Conservation (phyloP, 495 filamentous ascomycete species). For the Umbilicaria muhlenbergii region DNA sequence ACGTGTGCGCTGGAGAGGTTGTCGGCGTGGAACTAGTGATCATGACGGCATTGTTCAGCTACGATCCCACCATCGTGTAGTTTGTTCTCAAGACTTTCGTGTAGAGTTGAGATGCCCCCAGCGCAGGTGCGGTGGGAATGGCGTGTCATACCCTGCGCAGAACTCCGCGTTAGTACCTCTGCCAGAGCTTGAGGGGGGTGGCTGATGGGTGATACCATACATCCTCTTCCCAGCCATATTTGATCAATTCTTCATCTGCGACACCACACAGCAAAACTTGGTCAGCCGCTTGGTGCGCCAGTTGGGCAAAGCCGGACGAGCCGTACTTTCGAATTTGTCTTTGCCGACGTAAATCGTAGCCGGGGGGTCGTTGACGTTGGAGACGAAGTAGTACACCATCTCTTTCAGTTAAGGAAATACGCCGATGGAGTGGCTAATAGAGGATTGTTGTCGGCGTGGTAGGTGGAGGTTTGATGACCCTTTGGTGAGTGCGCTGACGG, state of each 20-base stretch:
- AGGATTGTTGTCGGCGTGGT: too few species aligned
- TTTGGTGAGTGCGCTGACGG: too few species aligned
- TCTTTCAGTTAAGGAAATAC: conserved; percentile 16
- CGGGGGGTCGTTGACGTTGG: conserved; percentile 54
- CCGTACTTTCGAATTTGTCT: conserved; percentile 94
- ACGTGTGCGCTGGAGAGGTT: conserved; percentile 94
- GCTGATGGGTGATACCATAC: conserved; percentile 51
- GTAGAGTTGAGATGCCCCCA: too few species aligned
- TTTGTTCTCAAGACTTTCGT: too few species aligned
- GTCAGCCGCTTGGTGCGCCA: too few species aligned
- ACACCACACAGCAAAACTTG: conserved; percentile 14
- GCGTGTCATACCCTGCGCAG: background rate
- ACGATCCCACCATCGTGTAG: too few species aligned
- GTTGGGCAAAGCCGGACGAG: conserved; percentile 9
- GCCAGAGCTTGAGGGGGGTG: background rate
- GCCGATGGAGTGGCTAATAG: too few species aligned
- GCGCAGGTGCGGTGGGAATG: background rate
- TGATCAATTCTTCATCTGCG: conserved; percentile 89
- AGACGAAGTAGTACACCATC: conserved; percentile 97
- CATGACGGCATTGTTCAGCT: too few species aligned
- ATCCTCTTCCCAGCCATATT: conserved; percentile 84
- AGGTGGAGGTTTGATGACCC: too few species aligned
- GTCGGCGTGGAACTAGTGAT: conserved; percentile 93
- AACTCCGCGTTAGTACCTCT: background rate
- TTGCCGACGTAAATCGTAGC: conserved; percentile 93